A percentile compares a stretch with the other conserved stretches of the same genome.
Evolutionary conservation across 2,329 filamentous ascomycete species (phyloP).

Genomic region (Cytospora leucostoma): DNA sequence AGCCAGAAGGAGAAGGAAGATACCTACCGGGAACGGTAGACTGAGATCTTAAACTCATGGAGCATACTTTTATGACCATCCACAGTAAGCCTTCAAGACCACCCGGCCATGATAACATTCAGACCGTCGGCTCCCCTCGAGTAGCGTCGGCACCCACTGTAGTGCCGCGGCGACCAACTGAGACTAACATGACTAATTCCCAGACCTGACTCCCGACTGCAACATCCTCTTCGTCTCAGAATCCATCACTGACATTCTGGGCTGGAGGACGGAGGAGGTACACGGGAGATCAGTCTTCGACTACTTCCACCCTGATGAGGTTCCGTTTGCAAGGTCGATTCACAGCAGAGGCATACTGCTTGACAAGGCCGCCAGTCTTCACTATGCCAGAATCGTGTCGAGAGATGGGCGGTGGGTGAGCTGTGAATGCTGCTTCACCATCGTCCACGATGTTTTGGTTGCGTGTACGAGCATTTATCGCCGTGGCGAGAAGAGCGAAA

Average conservation of each 20-base stretch:
- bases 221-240: constrained; percentile 82
- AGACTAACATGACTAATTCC: constrained; percentile 21
- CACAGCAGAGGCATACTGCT: constrained; percentile 73
- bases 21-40: constrained; percentile 15
- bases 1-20: constrained; percentile 26
- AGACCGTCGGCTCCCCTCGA: neutral
- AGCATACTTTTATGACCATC: constrained; percentile 89
- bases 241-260: constrained; percentile 80
- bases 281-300: constrained; percentile 78
- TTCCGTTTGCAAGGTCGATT: constrained; percentile 71
- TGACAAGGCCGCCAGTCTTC: constrained; percentile 82
- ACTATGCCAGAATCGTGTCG: constrained; percentile 73
- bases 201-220: constrained; percentile 74
- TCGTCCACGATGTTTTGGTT: constrained; percentile 85
- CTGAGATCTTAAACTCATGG: constrained; percentile 53
- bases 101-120: constrained; percentile 7
- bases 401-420: constrained; percentile 71
- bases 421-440: constrained; percentile 87
- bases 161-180: neutral
- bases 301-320: constrained; percentile 81
- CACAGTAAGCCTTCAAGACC: constrained; percentile 63
- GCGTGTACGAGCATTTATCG: constrained; percentile 80
- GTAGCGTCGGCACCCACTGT: neutral
- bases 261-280: constrained; percentile 75
- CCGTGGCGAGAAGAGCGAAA: constrained; percentile 67